These are phyloP conservation scores for Ganoderma multipileum DNA, from an alignment of 1,284 basidiomycete genomes.

Conservation along the genomic window DNA sequence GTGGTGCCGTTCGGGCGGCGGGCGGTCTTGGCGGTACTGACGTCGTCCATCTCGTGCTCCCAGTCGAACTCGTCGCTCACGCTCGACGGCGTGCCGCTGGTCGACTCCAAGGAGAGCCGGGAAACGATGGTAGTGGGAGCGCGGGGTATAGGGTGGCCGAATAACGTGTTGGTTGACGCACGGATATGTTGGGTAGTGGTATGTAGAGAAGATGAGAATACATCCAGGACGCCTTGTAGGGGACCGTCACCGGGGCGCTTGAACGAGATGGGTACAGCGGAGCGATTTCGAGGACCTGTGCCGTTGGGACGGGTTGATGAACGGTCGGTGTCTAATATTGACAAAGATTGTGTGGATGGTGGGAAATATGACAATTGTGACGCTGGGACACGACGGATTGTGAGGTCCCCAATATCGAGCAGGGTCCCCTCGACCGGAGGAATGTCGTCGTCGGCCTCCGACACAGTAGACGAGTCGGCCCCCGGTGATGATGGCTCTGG, in stretches of 20 bases:
- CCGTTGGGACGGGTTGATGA: constrained; percentile 14
- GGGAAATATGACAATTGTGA: constrained; percentile 42
- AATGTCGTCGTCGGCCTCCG: not conserved
- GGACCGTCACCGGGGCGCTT: constrained; percentile 17
- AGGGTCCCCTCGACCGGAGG: not conserved
- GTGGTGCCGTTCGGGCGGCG: not conserved
- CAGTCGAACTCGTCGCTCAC: constrained; percentile 41
- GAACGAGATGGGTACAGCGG: constrained; percentile 16
- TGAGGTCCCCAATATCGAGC: constrained; percentile 23
- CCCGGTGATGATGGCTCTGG: not conserved
- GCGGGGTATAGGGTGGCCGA: constrained; percentile 29
- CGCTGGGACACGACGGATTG: constrained; percentile 38
- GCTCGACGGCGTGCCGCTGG: constrained; percentile 36
- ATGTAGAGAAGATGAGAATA: constrained; percentile 25
- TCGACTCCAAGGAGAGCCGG: constrained; percentile 39
- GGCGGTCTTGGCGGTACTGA: constrained; percentile 21
- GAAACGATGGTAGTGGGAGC: constrained; percentile 29
- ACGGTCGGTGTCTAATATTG: constrained; percentile 8
- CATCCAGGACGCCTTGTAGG: constrained; percentile 24
- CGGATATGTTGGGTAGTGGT: constrained; percentile 22
- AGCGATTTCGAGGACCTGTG: constrained; percentile 8
- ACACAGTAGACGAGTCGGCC: constrained; percentile 6
- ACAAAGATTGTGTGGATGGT: constrained; percentile 27
- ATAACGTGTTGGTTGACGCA: constrained; percentile 26
- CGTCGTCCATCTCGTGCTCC: constrained; percentile 40